Evolutionary conservation across 2,329 filamentous ascomycete genomes (phyloP).

Genomic region (Beauveria scarabaeidicola): DNA sequence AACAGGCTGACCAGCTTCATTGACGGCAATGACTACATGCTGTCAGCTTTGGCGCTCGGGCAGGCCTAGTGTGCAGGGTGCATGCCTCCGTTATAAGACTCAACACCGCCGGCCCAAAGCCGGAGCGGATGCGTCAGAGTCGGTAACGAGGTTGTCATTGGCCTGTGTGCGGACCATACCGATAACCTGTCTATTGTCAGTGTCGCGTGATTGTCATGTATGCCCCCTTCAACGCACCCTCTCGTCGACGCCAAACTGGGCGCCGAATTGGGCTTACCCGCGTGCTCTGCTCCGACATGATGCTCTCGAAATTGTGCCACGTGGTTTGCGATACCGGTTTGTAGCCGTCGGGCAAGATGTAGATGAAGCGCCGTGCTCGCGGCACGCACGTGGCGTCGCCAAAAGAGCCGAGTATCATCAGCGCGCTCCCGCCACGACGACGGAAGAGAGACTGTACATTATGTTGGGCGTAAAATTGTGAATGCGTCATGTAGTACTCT

Average conservation of each 20-base stretch:
- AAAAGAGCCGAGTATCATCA: not conserved
- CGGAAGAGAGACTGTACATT: slow-evolving; percentile 1
- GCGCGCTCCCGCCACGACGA: not conserved
- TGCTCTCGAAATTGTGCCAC: slow-evolving; percentile 18
- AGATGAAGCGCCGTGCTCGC: slow-evolving; percentile 19
- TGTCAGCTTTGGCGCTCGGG: not conserved
- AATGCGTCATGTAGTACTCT: not conserved
- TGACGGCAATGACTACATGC: slow-evolving; percentile 16
- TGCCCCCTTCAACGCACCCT: slow-evolving; percentile 12
- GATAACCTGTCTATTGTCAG: slow-evolving; percentile 12
- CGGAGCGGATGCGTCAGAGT: slow-evolving; percentile 19
- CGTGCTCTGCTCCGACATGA: slow-evolving; percentile 14
- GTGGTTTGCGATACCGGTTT: slow-evolving; percentile 23
- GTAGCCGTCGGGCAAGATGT: slow-evolving; percentile 25
- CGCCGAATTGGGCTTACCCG: slow-evolving; percentile 14
- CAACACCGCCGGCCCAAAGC: slow-evolving; percentile 18
- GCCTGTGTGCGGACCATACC: slow-evolving; percentile 17
- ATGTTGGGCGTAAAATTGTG: not conserved
- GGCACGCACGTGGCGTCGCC: not conserved
- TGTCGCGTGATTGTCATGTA: not conserved
- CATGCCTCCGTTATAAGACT: slow-evolving; percentile 19
- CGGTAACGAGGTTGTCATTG: slow-evolving; percentile 17
- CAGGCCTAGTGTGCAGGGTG: too few species aligned
- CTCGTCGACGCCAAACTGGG: slow-evolving; percentile 16
- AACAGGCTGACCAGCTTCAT: slow-evolving; percentile 17